Base-by-base conservation (phyloP, 169 alveolate species). In the Plasmodium knowlesi region DNA sequence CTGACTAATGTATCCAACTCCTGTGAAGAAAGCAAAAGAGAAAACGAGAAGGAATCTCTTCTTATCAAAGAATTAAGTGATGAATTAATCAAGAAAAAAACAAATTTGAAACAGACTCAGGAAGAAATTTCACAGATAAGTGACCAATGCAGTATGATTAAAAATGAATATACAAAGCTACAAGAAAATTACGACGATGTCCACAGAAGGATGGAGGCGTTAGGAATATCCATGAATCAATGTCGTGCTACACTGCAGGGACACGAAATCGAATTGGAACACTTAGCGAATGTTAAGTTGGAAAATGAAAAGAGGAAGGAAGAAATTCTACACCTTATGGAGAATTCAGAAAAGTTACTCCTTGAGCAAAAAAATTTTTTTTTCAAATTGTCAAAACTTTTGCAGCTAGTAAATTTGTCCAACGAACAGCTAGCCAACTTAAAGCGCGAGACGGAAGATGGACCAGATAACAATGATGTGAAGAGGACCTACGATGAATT, bases 361-460 rank as follows among this genome's bases (percentile, higher is more conserved):
- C 41, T 30, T 25, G 85, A 88, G 3, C 72, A 79, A 50, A 88
- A 76, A 54, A 70, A 88, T 46, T 54, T 78, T 8, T 88, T 88
- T 88, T 88, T 88, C 46, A 88, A 88, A 28, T 37, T 88, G 43
- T 88, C 94, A 53, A 88, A 88, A 61, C 41, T 88, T 6, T 57
- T 88, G 5, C 80, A 88, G 80, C 81, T 88, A 78, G 81, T 88
- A 30, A 12, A 41, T 53, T 9, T 78, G 73, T 57, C 82, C 78
- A 78, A 88, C 81, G 94, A 88, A 37, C 83, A 88, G 46, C 71
- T n/a, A 37, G 19, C 46, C 43, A 39, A 22, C 9, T 14, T 88
- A 1, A 37, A 88, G 34, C 80, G 81, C 19, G 88, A 88, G 53
- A 16, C 34, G 14, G 71, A 79, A 6, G 16, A 4, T 12, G 54